Evolutionary conservation across 352 stramenopile genomes (phyloP), one percentile per base, ranked within the genome.

Genomic region (Phytophthora colocasiae): DNA sequence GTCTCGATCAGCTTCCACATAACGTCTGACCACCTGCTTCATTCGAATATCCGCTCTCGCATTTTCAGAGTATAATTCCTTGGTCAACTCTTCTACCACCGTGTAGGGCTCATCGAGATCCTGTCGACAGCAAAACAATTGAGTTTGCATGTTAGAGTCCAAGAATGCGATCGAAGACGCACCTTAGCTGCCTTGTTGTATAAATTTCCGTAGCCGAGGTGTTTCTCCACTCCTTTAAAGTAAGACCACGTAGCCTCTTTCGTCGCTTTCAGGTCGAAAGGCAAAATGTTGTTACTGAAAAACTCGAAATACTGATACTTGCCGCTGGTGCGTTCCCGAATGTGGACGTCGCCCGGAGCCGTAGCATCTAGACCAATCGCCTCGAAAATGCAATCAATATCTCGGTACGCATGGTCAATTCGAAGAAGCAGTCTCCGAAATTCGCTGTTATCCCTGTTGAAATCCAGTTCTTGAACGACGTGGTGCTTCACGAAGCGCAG

Each of bases 191-290:
- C 56, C 6, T 67, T 76, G 11, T 72, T 34, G 31, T 68, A 69
- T 10, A 78, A 48, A 19, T 49, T 66, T 0, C 74, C 65, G 32
- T 72, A 64, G 14, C 60, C 51, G 8, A 50, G 22, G 9, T 77
- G 68, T 17, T 73, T 63, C 3, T 74, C 43, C 0, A 73, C 51
- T 0, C 69, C 69, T 40, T 62, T 64, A 46, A 77, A 77, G 47
- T 81, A 61, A 11, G 63, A n/a, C 73, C 73, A 79, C 5, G 73
- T 70, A 9, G 58, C 66, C 1, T 72, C 48, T 2, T 32, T 60
- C 1, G 70, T 70, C 6, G 57, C 48, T 10, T 59, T 45, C 26
- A 74, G 38, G 10, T 66, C 66, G 26, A 81, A 81, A 27, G 70
- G 70, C 36, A 81, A 45, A 27, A 77, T n/a, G 11, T 73, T 78